Base-by-base conservation (phyloP, 371 early-diverging fungal species). In the Mortierella sp. region DNA sequence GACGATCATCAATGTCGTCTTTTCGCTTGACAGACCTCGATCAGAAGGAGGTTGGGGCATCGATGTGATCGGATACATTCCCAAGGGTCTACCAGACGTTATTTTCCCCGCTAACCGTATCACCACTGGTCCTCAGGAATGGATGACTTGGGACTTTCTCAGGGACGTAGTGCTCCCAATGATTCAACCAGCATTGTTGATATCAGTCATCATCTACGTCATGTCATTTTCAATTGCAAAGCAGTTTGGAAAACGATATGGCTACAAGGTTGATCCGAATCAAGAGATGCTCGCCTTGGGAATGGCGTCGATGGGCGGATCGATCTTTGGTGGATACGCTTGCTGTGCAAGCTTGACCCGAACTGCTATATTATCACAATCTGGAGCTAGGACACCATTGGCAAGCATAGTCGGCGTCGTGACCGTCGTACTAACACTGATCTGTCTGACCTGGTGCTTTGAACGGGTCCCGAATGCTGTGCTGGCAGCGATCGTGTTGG, bases 271-370 rank as follows among this genome's bases (percentile, higher is more conserved):
- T 19, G 64, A 68, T 31, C 65, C 79, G 13, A 63, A 72, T 30
- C 83, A 82, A 52, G 86, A 86, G 50, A 72, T 84, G 60, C 61
- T 86, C 34, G 83, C 84, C 14, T 67, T 83, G n/a, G 80, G 82
- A 10, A 23, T 84, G 9, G 67, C 82, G n/a, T 80, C 80, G 13
- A 42, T 83, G 39, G 57, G 71, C 13, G 73, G 76, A 9, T 78
- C 84, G 3, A 79, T 74, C 70, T 82, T 84, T 42, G 63, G 73
- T 38, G 76, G 78, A 30, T 84, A 78, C 42, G 80, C 82, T 13
- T 74, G 76, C 39, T 69, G 70, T 3, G 76, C 70, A 2, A 74
- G 70, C 38, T 54, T 74, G 51, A 74, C 76, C 1, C 57, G 76
- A 41, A 69, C 76, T 8, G 76, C 76, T 3, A 74, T 74, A 42